Percentiles rank a stretch among this genome's conserved stretches.
Conservation (phyloP, 352 stramenopile species). For the Phytophthora foliorum region DNA sequence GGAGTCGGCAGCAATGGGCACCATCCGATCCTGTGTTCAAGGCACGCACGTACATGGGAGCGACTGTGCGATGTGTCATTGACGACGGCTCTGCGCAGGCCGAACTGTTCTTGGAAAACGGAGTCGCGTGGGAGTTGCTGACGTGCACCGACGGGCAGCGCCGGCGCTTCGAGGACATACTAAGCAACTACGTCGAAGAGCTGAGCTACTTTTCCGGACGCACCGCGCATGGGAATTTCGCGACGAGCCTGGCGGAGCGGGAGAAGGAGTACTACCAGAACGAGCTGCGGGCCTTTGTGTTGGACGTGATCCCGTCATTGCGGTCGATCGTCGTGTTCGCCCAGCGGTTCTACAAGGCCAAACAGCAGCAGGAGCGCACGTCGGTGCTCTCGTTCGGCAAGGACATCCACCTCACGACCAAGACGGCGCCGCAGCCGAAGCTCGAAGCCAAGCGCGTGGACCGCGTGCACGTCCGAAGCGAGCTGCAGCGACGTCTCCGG, state of each 20-base stretch:
- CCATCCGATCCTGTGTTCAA: constrained; percentile 46
- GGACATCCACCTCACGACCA: constrained; percentile 70
- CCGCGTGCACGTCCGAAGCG: constrained; percentile 50
- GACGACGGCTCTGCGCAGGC: constrained; percentile 83
- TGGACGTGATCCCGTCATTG: constrained; percentile 30
- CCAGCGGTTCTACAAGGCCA: constrained; percentile 70
- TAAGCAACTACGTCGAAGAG: constrained; percentile 54
- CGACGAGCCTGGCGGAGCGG: constrained; percentile 30
- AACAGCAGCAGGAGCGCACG: constrained; percentile 34
- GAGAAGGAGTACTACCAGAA: constrained; percentile 76
- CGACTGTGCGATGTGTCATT: constrained; percentile 65
- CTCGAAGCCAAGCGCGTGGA: constrained; percentile 77
- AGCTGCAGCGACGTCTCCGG: constrained; percentile 51
- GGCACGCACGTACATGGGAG: constrained; percentile 51
- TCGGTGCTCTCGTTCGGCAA: constrained; percentile 76
- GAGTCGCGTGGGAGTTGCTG: constrained; percentile 79
- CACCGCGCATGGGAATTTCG: constrained; percentile 39
- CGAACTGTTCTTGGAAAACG: constrained; percentile 77
- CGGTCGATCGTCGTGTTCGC: constrained; percentile 59
- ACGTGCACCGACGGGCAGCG: constrained; percentile 51
- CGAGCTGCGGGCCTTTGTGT: constrained; percentile 61
- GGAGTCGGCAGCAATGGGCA: constrained; percentile 40
- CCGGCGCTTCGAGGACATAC: constrained; percentile 55
- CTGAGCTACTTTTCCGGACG: constrained; percentile 68
- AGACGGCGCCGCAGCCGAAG: constrained; percentile 53